Conservation (phyloP, 2,329 filamentous ascomycete species). For the Esteya vermicola region DNA sequence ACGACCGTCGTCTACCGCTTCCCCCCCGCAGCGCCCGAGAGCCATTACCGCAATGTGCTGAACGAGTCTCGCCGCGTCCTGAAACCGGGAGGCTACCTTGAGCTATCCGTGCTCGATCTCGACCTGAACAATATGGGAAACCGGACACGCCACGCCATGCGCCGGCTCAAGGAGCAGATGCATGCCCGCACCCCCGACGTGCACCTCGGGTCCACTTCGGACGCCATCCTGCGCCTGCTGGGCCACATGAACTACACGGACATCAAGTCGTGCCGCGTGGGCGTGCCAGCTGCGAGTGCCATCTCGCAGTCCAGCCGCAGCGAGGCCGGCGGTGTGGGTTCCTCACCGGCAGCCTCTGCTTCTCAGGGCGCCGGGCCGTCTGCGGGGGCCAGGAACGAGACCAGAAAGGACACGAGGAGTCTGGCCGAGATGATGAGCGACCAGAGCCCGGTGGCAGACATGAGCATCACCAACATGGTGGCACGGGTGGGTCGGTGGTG, state of each 20-base stretch:
- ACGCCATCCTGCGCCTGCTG: constrained; percentile 50
- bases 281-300: constrained; percentile 54
- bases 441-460: constrained; percentile 56
- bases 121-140: constrained; percentile 75
- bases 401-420: constrained; percentile 32
- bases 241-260: constrained; percentile 56
- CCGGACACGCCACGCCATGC: constrained; percentile 51
- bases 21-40: constrained; percentile 52
- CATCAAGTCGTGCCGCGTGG: constrained; percentile 63
- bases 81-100: constrained; percentile 65
- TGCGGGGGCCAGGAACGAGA: too few relatives aligned
- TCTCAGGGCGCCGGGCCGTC: too few relatives aligned
- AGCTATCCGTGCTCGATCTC: constrained; percentile 62
- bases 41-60: constrained; percentile 55
- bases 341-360: too few relatives aligned
- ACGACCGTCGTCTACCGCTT: constrained; percentile 66
- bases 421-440: constrained; percentile 63
- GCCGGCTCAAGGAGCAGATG: constrained; percentile 57
- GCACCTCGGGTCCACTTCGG: constrained; percentile 44
- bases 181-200: constrained; percentile 44
- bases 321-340: too few relatives aligned
- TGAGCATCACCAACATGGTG: constrained; percentile 84
- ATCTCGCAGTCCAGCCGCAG: constrained; percentile 17
- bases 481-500: constrained; percentile 91
- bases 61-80: constrained; percentile 65